A percentile compares a stretch with the other conserved stretches of the same genome.
Evolutionary conservation across 352 stramenopile species (phyloP).

Genomic region (Pythium oligandrum): DNA sequence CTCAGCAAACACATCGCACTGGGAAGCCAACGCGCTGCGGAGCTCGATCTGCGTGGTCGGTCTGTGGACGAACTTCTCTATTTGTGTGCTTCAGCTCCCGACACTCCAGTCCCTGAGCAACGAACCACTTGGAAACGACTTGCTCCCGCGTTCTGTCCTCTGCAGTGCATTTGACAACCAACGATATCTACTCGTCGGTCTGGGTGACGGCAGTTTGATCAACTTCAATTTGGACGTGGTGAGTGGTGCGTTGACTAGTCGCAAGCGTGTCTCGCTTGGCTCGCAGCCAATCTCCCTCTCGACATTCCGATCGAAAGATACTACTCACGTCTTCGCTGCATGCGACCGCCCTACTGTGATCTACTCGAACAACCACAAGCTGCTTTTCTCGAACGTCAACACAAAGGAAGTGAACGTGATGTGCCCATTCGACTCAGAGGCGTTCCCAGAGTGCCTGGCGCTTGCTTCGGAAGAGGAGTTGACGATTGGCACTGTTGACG

Average conservation of each 20-base stretch:
- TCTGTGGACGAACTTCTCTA: slow-evolving; percentile 92
- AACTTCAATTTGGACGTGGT: slow-evolving; percentile 84
- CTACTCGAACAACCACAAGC: slow-evolving; percentile 94
- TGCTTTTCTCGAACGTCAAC: slow-evolving; percentile 96
- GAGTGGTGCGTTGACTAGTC: slow-evolving; percentile 43
- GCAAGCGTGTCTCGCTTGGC: slow-evolving; percentile 94
- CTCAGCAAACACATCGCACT: slow-evolving; percentile 30
- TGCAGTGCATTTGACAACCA: slow-evolving; percentile 82
- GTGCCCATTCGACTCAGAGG: slow-evolving; percentile 89
- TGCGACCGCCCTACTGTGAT: slow-evolving; percentile 97
- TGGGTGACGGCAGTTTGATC: slow-evolving; percentile 95
- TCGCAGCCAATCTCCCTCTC: slow-evolving; percentile 94
- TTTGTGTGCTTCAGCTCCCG: slow-evolving; percentile 83
- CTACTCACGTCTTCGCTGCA: slow-evolving; percentile 94
- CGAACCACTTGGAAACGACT: slow-evolving; percentile 68
- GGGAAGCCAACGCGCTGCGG: slow-evolving; percentile 45
- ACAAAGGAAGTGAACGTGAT: slow-evolving; percentile 91
- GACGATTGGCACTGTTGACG: slow-evolving; percentile 96
- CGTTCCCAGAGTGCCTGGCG: slow-evolving; percentile 94
- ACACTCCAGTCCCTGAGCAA: slow-evolving; percentile 63
- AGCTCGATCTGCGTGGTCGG: slow-evolving; percentile 79
- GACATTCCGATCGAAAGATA: slow-evolving; percentile 89
- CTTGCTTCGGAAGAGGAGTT: slow-evolving; percentile 94
- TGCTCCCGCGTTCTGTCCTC: slow-evolving; percentile 86
- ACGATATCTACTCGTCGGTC: slow-evolving; percentile 93